Base-by-base conservation (phyloP, 805 yeast species). In the Candida gorgasii region DNA sequence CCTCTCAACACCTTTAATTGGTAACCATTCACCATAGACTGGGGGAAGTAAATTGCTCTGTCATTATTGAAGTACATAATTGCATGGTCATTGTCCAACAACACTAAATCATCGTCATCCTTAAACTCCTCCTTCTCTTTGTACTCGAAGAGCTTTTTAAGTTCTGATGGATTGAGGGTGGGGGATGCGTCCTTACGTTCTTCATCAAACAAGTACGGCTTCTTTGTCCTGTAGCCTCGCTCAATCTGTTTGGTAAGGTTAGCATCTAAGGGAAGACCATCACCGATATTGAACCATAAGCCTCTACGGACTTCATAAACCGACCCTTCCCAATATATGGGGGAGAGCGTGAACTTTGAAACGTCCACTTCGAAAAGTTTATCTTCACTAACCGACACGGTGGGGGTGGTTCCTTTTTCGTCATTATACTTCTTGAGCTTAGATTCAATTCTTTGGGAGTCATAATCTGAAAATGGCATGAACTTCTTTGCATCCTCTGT, bases 311-410 rank as follows among this genome's bases (percentile, higher is more conserved):
- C 84, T 46, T 86, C 89, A 57, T 82, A 92, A 0, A 69, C 65
- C 0, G 97, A 93, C 1, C 97, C 97, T 6, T 79, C 81, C 97
- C 97, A 92, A 58, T 82, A 92, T 0, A 82, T 75, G 0, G 98
- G 95, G 3, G 63, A 50, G 53, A 90, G 59, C 37, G 72, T 73
- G 61, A 80, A 72, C 5, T 65, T 61, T 0, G 56, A 48, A 15
- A 92, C 46, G 53, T 88, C 80, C 4, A 89, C 96, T 53, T 80
- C 79, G 53, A 86, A 86, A 18, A 92, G 66, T 17, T 78, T 76
- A 56, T 90, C 98, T 53, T 88, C 96, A 55, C 83, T 83, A 1
- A 92, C 97, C 1, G 76, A 75, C 3, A 85, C 76, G 1, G 47
- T 30, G 2, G 47, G 44, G 8, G 37, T 13, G 24, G n/a, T 11